Conservation (phyloP, 208 protist genomes). For the Endotrypanum monterogeii region DNA sequence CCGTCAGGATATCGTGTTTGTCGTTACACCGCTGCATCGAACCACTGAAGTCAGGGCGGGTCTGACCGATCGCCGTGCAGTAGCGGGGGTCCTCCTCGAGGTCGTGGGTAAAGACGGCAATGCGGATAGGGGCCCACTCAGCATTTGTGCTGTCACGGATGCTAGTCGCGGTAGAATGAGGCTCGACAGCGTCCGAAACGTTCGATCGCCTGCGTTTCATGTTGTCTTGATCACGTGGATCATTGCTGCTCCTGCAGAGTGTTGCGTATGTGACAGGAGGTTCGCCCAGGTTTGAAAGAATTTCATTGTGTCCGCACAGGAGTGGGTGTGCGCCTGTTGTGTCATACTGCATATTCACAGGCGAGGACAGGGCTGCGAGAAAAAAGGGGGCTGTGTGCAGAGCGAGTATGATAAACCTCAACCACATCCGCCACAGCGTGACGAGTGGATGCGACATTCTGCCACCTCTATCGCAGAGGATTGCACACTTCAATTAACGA, state of each 20-base stretch:
- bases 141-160: neutral
- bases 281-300: slow-evolving; percentile 10
- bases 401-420: neutral
- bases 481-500: neutral
- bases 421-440: neutral
- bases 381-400: neutral
- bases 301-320: slow-evolving; percentile 20
- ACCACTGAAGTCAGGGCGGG: slow-evolving; percentile 35
- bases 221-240: slow-evolving; percentile 3
- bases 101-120: slow-evolving; percentile 41
- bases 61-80: slow-evolving; percentile 43
- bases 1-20: slow-evolving; percentile 37
- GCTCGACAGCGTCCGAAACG: neutral
- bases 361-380: neutral
- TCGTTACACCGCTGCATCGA: slow-evolving; percentile 19
- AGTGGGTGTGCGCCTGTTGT: neutral
- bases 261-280: slow-evolving; percentile 23
- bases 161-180: neutral
- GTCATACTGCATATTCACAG: neutral
- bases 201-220: neutral
- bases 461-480: neutral
- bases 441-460: slow-evolving; percentile 1
- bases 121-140: slow-evolving; percentile 52
- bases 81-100: slow-evolving; percentile 40
- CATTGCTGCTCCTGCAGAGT: neutral